Conservation (phyloP, 371 early-diverging fungal species). For the Lichtheimia corymbifera region DNA sequence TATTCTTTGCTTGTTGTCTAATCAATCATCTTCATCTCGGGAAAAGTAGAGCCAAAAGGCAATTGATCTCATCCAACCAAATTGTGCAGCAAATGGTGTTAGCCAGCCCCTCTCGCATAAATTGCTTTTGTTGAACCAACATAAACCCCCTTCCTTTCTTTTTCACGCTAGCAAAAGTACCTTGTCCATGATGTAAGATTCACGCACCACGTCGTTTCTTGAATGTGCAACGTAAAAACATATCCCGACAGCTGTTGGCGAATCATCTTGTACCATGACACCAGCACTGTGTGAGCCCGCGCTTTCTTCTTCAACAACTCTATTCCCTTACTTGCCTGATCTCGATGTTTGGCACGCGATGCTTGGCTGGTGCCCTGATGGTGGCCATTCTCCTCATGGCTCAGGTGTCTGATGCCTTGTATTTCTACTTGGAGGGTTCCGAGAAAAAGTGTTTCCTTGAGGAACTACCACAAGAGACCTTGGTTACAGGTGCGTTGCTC, state of each 20-base stretch:
- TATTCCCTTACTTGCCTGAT: conserved; percentile 1
- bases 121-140: too few species aligned
- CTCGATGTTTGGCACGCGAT: not conserved
- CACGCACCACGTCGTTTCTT: not conserved
- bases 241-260: not conserved
- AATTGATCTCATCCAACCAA: too few species aligned
- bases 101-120: too few species aligned
- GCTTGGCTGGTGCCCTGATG: conserved; percentile 2
- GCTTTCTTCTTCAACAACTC: not conserved
- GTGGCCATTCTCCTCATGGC: conserved; percentile 4
- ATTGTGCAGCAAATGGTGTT: too few species aligned
- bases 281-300: not conserved
- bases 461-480: conserved; percentile 89
- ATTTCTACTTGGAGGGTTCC: conserved; percentile 89
- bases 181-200: too few species aligned
- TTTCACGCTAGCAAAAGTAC: not conserved
- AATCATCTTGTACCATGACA: not conserved
- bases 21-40: too few species aligned
- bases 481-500: conserved; percentile 68
- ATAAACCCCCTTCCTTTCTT: not conserved
- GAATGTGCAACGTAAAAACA: not conserved
- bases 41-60: too few species aligned
- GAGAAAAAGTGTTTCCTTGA: conserved; percentile 94
- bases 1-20: too few species aligned
- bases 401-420: conserved; percentile 52